phyloP scores from a whole-genome alignment of 805 yeast species.

The Blastobotrys americana region DNA sequence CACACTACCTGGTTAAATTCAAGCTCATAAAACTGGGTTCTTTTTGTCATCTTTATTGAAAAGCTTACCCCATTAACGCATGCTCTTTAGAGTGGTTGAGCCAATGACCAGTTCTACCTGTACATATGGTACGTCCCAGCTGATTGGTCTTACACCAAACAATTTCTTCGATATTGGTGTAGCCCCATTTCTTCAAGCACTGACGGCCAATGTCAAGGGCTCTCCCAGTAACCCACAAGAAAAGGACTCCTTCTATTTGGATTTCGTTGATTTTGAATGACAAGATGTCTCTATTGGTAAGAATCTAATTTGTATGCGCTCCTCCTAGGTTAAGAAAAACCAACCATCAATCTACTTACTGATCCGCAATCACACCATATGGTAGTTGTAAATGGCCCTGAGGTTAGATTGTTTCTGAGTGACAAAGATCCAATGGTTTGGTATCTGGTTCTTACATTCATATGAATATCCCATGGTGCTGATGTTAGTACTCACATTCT shows the following conservation, averaged over 20 bases:
- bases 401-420: neutral
- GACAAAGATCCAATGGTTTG: too few relatives aligned
- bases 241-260: slow-evolving; percentile 76
- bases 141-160: slow-evolving; percentile 92
- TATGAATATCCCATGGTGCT: slow-evolving; percentile 93
- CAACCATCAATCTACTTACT: slow-evolving; percentile 11
- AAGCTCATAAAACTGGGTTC: neutral
- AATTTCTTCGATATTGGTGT: slow-evolving; percentile 65
- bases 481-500: slow-evolving; percentile 1
- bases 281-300: slow-evolving; percentile 64
- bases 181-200: slow-evolving; percentile 78
- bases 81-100: slow-evolving; percentile 92
- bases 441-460: slow-evolving; percentile 38
- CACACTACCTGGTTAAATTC: slow-evolving; percentile 23
- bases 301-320: too few relatives aligned
- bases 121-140: slow-evolving; percentile 77
- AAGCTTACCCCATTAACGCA: slow-evolving; percentile 55
- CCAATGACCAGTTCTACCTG: slow-evolving; percentile 98
- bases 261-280: slow-evolving; percentile 57
- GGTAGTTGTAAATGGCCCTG: slow-evolving; percentile 19
- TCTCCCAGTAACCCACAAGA: slow-evolving; percentile 94
- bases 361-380: slow-evolving; percentile 19
- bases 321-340: slow-evolving; percentile 40
- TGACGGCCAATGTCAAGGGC: slow-evolving; percentile 83
- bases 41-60: neutral